Conservation (phyloP, 2,329 filamentous ascomycete species). For the Tolypocladium endophyticum region DNA sequence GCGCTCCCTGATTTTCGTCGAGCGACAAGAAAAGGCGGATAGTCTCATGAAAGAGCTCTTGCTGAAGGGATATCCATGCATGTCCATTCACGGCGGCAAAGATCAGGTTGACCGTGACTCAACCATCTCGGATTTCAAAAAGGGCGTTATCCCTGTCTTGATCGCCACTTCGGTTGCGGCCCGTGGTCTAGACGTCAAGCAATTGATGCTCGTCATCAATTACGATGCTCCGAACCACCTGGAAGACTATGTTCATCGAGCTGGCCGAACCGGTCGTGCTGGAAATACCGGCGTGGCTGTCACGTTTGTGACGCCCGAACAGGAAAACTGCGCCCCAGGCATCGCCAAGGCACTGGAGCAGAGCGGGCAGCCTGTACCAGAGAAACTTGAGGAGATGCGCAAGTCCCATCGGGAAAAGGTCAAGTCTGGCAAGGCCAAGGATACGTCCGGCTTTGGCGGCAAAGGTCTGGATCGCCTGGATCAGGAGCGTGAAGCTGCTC, state of each 20-base stretch:
- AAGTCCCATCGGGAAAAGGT: constrained; percentile 79
- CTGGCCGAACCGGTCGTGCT: constrained; percentile 85
- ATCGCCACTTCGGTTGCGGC: constrained; percentile 94
- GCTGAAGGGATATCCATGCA: constrained; percentile 78
- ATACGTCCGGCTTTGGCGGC: constrained; percentile 82
- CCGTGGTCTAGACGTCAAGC: constrained; percentile 89
- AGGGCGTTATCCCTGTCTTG: constrained; percentile 77
- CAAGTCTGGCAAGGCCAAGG: constrained; percentile 84
- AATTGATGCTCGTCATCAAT: constrained; percentile 91
- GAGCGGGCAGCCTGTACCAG: constrained; percentile 75
- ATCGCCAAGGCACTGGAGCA: constrained; percentile 88
- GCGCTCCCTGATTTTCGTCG: constrained; percentile 81
- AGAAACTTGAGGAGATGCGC: constrained; percentile 53
- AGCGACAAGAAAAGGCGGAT: constrained; percentile 84
- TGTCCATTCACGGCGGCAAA: constrained; percentile 89
- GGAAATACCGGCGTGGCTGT: constrained; percentile 92
- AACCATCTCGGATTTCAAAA: constrained; percentile 88
- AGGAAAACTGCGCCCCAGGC: constrained; percentile 82
- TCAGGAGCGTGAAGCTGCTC: constrained; percentile 78
- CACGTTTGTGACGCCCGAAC: constrained; percentile 84
- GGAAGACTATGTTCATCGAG: constrained; percentile 93
- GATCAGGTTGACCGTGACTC: constrained; percentile 90
- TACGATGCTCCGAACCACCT: constrained; percentile 89
- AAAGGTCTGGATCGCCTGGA: constrained; percentile 90
- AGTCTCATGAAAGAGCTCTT: constrained; percentile 67